These are phyloP conservation scores for Elongisporangium anandrum DNA, from an alignment of 352 stramenopile genomes.

Conservation along the genomic window DNA sequence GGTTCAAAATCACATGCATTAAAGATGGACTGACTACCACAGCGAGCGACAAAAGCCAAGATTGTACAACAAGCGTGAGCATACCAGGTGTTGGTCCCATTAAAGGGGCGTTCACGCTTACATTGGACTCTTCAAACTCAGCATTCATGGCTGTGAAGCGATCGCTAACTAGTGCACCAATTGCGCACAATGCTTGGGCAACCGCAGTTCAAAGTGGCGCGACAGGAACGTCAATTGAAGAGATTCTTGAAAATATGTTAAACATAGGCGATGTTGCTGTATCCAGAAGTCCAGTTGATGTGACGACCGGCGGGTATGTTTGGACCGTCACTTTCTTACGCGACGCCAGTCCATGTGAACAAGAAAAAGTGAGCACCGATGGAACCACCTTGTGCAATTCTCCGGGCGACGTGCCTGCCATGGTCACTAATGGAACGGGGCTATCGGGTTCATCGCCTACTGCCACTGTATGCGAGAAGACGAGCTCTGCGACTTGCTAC, in stretches of 20 bases:
- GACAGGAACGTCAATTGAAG: conserved; percentile 91
- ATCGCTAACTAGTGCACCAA: conserved; percentile 66
- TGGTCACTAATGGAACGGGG: conserved; percentile 29
- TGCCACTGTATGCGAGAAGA: conserved; percentile 25
- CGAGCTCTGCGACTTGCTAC: conserved; percentile 13
- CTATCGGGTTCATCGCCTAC: conserved; percentile 29
- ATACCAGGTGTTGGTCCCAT: conserved; percentile 76
- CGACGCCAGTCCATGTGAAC: conserved; percentile 69
- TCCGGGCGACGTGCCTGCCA: conserved; percentile 88
- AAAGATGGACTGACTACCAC: conserved; percentile 61
- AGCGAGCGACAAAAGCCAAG: conserved; percentile 48
- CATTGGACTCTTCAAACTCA: conserved; percentile 73
- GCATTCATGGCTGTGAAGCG: conserved; percentile 65
- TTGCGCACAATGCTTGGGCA: conserved; percentile 92
- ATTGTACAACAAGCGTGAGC: conserved; percentile 23
- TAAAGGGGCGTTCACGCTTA: conserved; percentile 88
- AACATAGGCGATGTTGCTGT: conserved; percentile 95
- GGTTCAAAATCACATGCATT: conserved; percentile 44
- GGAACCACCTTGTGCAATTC: conserved; percentile 87
- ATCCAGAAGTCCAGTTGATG: conserved; percentile 80
- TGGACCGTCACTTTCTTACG: conserved; percentile 95
- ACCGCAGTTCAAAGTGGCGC: conserved; percentile 85
- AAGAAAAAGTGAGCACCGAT: conserved; percentile 44
- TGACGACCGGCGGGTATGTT: conserved; percentile 88
- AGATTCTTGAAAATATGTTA: conserved; percentile 92